Percentiles rank a stretch among this genome's conserved stretches.
phyloP scores from a whole-genome alignment of 768 basidiomycete genomes.

The Trichaptum fuscoviolaceum region DNA sequence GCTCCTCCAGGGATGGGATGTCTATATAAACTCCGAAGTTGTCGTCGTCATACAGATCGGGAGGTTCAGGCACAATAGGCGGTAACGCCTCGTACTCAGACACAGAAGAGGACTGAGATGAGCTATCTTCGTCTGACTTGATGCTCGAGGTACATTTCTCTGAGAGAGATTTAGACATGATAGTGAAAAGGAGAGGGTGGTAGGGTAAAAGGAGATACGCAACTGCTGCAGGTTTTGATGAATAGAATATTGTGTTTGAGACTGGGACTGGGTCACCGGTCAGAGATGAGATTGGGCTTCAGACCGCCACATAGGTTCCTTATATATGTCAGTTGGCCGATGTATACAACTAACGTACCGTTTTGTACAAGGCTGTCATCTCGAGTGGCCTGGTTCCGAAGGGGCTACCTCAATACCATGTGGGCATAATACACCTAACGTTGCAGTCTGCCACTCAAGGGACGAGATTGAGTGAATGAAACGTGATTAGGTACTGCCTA shows the following conservation, averaged over 20 bases:
- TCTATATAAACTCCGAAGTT: background rate
- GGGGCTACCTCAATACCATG: too few relatives aligned
- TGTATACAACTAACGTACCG: too few relatives aligned
- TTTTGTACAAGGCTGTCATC: too few relatives aligned
- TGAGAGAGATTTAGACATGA: background rate
- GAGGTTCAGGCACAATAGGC: background rate
- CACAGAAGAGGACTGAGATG: background rate
- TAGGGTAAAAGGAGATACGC: background rate
- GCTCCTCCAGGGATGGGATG: background rate
- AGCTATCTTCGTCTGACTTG: background rate
- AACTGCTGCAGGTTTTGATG: background rate
- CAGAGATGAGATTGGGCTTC: background rate
- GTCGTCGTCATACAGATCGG: background rate
- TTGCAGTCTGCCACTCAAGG: too few relatives aligned
- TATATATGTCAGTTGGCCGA: too few relatives aligned
- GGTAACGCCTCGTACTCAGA: background rate
- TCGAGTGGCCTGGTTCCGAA: too few relatives aligned
- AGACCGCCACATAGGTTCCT: slow-evolving; percentile 13
- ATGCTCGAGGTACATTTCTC: background rate
- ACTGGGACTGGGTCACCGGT: background rate
- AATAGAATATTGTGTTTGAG: background rate
- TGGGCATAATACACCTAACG: too few relatives aligned
- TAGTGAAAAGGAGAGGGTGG: background rate
- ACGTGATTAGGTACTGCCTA: too few relatives aligned
- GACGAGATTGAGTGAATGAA: too few relatives aligned